Percentiles rank a stretch among this genome's conserved stretches.
These are phyloP conservation scores for Scleromitrula shiraiana DNA, from an alignment of 2,329 filamentous ascomycete genomes.

Conservation along the genomic window DNA sequence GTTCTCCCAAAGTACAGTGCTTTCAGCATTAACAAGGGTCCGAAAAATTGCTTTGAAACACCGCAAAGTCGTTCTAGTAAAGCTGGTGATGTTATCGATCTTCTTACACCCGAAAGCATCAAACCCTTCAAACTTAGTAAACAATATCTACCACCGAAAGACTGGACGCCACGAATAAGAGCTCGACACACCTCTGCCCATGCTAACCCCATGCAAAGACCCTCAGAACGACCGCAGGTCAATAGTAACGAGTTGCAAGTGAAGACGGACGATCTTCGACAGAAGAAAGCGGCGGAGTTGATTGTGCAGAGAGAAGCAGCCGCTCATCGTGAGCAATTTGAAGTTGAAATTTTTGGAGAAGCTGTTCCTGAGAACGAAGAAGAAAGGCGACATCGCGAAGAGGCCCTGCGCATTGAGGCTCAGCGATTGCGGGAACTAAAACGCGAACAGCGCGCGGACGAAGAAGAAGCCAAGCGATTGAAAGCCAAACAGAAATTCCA, in stretches of 20 bases:
- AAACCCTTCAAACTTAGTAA: background rate
- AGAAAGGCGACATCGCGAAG: conserved; percentile 1
- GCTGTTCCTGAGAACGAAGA: conserved; percentile 10
- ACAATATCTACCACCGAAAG: background rate
- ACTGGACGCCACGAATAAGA: background rate
- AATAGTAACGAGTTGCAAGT: background rate
- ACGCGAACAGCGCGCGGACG: background rate
- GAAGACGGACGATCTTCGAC: background rate
- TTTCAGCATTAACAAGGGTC: background rate
- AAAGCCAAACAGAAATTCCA: background rate
- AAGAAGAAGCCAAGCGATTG: background rate
- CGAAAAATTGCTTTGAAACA: background rate
- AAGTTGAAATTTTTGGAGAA: conserved; percentile 17
- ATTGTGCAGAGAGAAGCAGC: conserved; percentile 15
- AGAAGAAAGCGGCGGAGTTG: conserved; percentile 13
- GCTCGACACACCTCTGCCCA: background rate
- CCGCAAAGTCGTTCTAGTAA: background rate
- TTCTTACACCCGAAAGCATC: background rate
- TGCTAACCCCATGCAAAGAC: background rate
- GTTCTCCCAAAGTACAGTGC: background rate
- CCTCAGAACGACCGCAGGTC: background rate
- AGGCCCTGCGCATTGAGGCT: background rate
- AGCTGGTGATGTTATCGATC: background rate
- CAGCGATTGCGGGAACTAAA: background rate
- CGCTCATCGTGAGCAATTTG: conserved; percentile 1